phyloP scores from a whole-genome alignment of 305 asterid genomes.

The Fraxinus angustifolia region DNA sequence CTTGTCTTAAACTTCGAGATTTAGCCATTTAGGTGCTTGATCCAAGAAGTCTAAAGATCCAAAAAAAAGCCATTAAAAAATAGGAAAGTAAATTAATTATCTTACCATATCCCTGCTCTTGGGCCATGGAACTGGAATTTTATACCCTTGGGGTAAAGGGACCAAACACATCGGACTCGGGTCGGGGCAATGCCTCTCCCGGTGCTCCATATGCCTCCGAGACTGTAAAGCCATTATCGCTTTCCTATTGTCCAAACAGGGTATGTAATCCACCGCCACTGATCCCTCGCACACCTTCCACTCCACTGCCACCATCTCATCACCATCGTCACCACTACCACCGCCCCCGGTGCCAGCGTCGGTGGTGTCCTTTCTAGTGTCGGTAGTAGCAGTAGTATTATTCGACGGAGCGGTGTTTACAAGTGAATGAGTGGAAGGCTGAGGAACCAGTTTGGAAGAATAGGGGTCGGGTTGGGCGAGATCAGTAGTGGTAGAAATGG shows the following conservation, averaged over 20 bases:
- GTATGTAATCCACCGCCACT: conserved; percentile 62
- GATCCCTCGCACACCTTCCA: conserved; percentile 63
- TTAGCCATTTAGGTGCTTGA: neutral
- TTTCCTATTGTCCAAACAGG: conserved; percentile 75
- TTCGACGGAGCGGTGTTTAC: conserved; percentile 18
- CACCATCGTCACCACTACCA: conserved; percentile 23
- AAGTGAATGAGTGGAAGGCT: conserved; percentile 10
- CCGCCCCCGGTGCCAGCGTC: neutral
- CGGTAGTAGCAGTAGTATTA: neutral
- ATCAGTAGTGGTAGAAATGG: conserved; percentile 37
- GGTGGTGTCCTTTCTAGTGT: neutral
- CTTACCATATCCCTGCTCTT: conserved; percentile 98
- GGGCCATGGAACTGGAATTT: conserved; percentile 82
- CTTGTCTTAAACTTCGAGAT: neutral
- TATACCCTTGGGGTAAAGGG: conserved; percentile 74
- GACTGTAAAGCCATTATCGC: conserved; percentile 59
- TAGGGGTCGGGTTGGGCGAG: conserved; percentile 13
- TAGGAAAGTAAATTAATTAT: conserved; percentile 33
- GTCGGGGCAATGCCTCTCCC: conserved; percentile 89
- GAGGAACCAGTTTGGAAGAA: neutral
- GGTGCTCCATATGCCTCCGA: conserved; percentile 73
- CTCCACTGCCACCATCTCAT: conserved; percentile 33
- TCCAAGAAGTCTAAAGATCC: conserved; percentile 2
- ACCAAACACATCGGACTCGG: conserved; percentile 67
- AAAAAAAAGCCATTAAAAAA: conserved; percentile 16